These are phyloP conservation scores for Microsporum audouinii DNA, from an alignment of 2,329 filamentous ascomycete genomes.

Conservation along the genomic window DNA sequence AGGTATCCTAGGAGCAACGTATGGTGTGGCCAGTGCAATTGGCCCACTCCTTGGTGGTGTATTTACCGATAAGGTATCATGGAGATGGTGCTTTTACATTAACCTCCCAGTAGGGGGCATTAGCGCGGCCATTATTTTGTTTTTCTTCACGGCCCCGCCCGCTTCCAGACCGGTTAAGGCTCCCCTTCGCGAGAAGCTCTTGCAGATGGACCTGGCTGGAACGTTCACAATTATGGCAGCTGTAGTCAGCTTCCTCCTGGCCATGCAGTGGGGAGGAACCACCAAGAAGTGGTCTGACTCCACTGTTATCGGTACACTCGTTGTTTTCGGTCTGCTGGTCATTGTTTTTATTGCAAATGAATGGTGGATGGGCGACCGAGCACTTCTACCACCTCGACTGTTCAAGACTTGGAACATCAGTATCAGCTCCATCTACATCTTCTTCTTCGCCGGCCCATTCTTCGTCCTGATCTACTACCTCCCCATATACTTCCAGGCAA, in stretches of 20 bases:
- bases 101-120: slow-evolving; percentile 20
- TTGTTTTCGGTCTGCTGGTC: slow-evolving; percentile 16
- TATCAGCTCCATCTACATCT: slow-evolving; percentile 5
- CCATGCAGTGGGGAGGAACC: slow-evolving; percentile 21
- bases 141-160: slow-evolving; percentile 15
- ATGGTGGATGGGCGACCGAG: slow-evolving; percentile 14
- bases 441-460: slow-evolving; percentile 11
- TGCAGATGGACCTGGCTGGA: slow-evolving; percentile 19
- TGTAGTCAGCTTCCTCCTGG: slow-evolving; percentile 20
- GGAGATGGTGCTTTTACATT: slow-evolving; percentile 27
- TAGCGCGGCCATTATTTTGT: slow-evolving; percentile 8
- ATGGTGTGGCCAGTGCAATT: slow-evolving; percentile 13
- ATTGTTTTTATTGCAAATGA: slow-evolving; percentile 15
- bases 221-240: slow-evolving; percentile 17
- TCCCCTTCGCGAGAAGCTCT: slow-evolving; percentile 12
- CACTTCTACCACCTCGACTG: slow-evolving; percentile 23
- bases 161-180: slow-evolving; percentile 11
- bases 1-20: slow-evolving; percentile 13
- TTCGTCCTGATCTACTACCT: slow-evolving; percentile 17
- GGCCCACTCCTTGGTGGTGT: slow-evolving; percentile 14
- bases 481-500: slow-evolving; percentile 34
- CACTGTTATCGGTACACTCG: slow-evolving; percentile 17
- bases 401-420: slow-evolving; percentile 10
- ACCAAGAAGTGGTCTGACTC: slow-evolving; percentile 19
- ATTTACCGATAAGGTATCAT: slow-evolving; percentile 14